Percentiles rank a stretch among this genome's conserved stretches.
Conservation (phyloP, 345 rosid species). For the Gossypium australe region DNA sequence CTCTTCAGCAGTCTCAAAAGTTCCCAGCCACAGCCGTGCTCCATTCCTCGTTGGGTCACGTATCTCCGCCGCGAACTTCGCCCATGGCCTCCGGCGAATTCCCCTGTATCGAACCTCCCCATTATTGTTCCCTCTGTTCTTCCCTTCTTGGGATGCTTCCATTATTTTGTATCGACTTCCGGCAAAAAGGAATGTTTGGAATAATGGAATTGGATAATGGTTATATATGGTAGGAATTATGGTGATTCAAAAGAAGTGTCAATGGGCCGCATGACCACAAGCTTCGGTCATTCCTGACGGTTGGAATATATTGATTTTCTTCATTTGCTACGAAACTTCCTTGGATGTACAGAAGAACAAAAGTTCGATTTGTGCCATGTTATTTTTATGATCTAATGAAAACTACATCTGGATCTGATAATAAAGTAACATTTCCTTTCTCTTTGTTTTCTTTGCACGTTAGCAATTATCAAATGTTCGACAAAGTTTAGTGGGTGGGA, state of each 20-base stretch:
- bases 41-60: conserved; percentile 70
- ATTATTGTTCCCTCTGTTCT: background rate
- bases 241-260: background rate
- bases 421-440: background rate
- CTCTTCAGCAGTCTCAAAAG: conserved; percentile 52
- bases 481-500: background rate
- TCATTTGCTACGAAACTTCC: conserved; percentile 16
- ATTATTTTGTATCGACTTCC: background rate
- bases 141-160: conserved; percentile 13
- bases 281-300: conserved; percentile 24
- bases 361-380: conserved; percentile 1
- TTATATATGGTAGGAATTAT: conserved; percentile 1
- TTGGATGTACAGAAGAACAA: background rate
- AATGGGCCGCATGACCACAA: background rate
- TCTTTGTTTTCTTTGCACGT: background rate
- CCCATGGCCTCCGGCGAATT: conserved; percentile 72
- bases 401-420: background rate
- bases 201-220: background rate
- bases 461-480: background rate
- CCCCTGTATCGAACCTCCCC: conserved; percentile 52
- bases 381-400: background rate
- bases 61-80: conserved; percentile 77
- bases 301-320: background rate
- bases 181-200: background rate
- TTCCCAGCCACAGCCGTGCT: conserved; percentile 65